Base-by-base conservation (phyloP, 2,329 filamentous ascomycete species). In the Penicillium sp. region DNA sequence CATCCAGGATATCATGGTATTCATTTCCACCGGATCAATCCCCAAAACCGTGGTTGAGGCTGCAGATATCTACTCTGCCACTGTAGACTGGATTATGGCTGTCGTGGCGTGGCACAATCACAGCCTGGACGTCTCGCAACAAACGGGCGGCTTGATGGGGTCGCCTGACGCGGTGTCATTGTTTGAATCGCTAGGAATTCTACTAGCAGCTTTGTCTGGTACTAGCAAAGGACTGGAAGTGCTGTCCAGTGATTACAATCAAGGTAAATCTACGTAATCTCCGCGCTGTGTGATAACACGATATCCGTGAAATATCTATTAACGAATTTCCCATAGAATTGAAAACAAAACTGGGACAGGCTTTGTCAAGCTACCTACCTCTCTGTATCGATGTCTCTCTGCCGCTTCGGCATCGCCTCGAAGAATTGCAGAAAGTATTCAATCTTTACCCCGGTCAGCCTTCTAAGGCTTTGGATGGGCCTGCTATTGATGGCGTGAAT, bases 131-230 rank as follows among this genome's bases (percentile, higher is more conserved):
- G 58, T 62, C 1, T 63, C 57, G 17, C 67, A 68, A 50, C 67
- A 69, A 55, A 56, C 53, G 3, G 68, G 64, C 14, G 73, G 68
- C 10, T 53, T 72, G 50, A 69, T 70, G 60, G 67, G 60, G 35
- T 73, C 68, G 1, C 68, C 73, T 6, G 73, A 76, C 60, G 70
- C 69, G 16, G 68, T 72, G n/a, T 70, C 71, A 1, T 61, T 77
- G 53, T 75, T 77, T 50, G 75, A 76, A 59, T 73, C 73, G 19
- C 43, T 76, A n/a, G 75, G 75, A 0, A 74, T 77, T 58, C 57
- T 77, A 16, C 65, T 77, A 25, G 72, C 73, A 35, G 73, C 72
- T 22, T 45, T 77, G 43, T 73, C 73, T 3, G 69, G 67, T 30
- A 75, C 70, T 8, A 54, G 61, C 10, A 75, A 71, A 55, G 73